Evolutionary conservation across 2,329 filamentous ascomycete species (phyloP).

Genomic region (Neonectria neomacrospora): DNA sequence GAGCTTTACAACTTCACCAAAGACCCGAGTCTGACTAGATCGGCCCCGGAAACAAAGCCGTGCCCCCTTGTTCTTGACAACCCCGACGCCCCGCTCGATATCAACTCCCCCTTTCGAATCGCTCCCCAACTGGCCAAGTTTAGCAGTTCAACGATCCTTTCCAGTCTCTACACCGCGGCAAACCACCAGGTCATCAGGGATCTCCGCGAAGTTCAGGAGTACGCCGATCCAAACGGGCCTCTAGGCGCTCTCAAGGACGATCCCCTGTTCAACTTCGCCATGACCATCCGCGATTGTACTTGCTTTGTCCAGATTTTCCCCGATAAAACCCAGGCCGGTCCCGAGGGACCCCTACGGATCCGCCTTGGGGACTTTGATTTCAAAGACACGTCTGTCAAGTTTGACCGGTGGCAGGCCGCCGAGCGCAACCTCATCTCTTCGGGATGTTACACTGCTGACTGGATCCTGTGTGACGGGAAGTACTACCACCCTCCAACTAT

Average conservation of each 20-base stretch:
- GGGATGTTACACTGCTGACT: conserved; percentile 73
- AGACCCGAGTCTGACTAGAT: conserved; percentile 48
- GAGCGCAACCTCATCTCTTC: conserved; percentile 72
- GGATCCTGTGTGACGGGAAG: conserved; percentile 48
- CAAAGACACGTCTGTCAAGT: conserved; percentile 75
- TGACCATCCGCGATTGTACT: conserved; percentile 85
- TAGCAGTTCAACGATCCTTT: conserved; percentile 43
- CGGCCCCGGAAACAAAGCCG: conserved; percentile 57
- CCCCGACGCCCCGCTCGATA: conserved; percentile 56
- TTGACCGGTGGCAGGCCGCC: conserved; percentile 73
- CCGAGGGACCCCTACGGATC: conserved; percentile 56
- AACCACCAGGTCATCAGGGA: conserved; percentile 50
- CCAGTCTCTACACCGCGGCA: conserved; percentile 44
- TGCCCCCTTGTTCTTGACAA: conserved; percentile 75
- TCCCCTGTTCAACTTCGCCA: conserved; percentile 71
- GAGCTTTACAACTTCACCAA: conserved; percentile 52
- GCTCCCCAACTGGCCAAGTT: conserved; percentile 47
- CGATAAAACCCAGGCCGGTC: conserved; percentile 27
- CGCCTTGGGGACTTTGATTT: conserved; percentile 82
- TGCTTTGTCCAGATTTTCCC: conserved; percentile 72
- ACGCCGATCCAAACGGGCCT: conserved; percentile 57
- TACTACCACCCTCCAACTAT: conserved; percentile 52
- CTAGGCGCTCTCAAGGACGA: conserved; percentile 55
- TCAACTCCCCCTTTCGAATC: conserved; percentile 56
- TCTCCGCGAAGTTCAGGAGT: conserved; percentile 52